Evolutionary conservation across 305 asterid species (phyloP).

Genomic region (Galium porrigens): DNA sequence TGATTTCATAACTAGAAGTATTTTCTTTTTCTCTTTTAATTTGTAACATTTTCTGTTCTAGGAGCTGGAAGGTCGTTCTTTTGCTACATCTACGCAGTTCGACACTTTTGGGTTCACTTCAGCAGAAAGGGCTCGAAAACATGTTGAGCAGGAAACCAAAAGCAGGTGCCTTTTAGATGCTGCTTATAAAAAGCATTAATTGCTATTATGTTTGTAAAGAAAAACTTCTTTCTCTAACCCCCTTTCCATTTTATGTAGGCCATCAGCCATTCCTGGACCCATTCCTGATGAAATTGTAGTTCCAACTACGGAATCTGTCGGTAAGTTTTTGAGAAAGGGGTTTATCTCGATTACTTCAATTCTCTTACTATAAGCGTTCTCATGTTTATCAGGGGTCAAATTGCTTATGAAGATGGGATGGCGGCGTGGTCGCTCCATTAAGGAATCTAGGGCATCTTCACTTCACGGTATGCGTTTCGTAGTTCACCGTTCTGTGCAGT

Average conservation of each 20-base stretch:
- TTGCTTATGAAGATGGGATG: constrained; percentile 88
- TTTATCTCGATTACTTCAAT: constrained; percentile 14
- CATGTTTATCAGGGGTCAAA: constrained; percentile 50
- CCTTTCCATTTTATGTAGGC: constrained; percentile 32
- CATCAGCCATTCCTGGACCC: constrained; percentile 87
- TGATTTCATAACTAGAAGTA: too few relatives aligned
- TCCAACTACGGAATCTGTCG: constrained; percentile 72
- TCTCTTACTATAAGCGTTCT: constrained; percentile 16
- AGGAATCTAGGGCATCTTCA: constrained; percentile 42
- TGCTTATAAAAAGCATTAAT: constrained; percentile 9
- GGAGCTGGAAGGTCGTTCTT: constrained; percentile 70
- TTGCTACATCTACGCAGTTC: constrained; percentile 65
- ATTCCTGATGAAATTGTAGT: constrained; percentile 73
- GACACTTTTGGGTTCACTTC: constrained; percentile 91
- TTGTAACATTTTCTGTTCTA: constrained; percentile 19
- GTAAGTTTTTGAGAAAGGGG: constrained; percentile 27
- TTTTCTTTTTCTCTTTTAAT: neutral
- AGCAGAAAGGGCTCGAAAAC: constrained; percentile 67
- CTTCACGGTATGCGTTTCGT: constrained; percentile 36
- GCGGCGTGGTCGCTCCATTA: constrained; percentile 78
- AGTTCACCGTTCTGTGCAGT: neutral
- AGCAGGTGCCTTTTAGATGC: constrained; percentile 37
- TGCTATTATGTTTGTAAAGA: neutral
- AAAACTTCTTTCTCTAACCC: constrained; percentile 6
- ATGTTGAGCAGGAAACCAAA: constrained; percentile 69